phyloP scores from a whole-genome alignment of 306 rosid genomes.

The Vigna radiata region DNA sequence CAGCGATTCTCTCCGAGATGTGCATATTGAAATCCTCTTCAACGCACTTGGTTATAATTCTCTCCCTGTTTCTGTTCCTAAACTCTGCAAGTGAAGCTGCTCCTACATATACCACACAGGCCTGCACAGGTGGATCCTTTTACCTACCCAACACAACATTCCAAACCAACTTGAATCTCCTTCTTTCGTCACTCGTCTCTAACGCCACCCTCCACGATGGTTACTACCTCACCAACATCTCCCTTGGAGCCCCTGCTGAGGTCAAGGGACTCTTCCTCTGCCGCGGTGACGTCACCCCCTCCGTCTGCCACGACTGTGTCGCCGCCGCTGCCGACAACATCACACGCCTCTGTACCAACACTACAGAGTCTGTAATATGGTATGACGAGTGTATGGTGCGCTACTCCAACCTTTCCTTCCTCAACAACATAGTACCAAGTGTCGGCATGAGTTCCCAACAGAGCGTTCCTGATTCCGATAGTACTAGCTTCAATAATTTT shows the following conservation, averaged over 20 bases:
- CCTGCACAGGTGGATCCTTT: slow-evolving; percentile 22
- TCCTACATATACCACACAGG: background rate
- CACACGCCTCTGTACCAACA: slow-evolving; percentile 39
- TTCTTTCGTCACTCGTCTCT: slow-evolving; percentile 58
- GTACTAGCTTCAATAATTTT: background rate
- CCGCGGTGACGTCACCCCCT: slow-evolving; percentile 54
- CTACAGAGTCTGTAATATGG: slow-evolving; percentile 60
- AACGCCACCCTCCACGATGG: slow-evolving; percentile 50
- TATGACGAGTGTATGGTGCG: slow-evolving; percentile 55
- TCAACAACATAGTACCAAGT: slow-evolving; percentile 41
- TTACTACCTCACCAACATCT: slow-evolving; percentile 44
- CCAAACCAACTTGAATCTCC: slow-evolving; percentile 46
- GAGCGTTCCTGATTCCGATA: slow-evolving; percentile 30
- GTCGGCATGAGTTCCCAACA: rapidly evolving
- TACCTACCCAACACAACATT: slow-evolving; percentile 54
- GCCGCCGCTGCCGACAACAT: slow-evolving; percentile 43
- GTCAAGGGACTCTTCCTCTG: slow-evolving; percentile 66
- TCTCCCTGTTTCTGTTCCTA: slow-evolving; percentile 13
- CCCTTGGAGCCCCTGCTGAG: slow-evolving; percentile 2
- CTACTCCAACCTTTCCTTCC: slow-evolving; percentile 46
- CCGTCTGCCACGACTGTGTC: slow-evolving; percentile 54
- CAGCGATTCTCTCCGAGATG: background rate
- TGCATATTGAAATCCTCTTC: slow-evolving; percentile 12
- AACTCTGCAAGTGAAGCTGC: slow-evolving; percentile 27
- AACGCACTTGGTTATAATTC: background rate